These are phyloP conservation scores for Panaeolus cyanescens DNA, from an alignment of 768 basidiomycete species.

Conservation along the genomic window DNA sequence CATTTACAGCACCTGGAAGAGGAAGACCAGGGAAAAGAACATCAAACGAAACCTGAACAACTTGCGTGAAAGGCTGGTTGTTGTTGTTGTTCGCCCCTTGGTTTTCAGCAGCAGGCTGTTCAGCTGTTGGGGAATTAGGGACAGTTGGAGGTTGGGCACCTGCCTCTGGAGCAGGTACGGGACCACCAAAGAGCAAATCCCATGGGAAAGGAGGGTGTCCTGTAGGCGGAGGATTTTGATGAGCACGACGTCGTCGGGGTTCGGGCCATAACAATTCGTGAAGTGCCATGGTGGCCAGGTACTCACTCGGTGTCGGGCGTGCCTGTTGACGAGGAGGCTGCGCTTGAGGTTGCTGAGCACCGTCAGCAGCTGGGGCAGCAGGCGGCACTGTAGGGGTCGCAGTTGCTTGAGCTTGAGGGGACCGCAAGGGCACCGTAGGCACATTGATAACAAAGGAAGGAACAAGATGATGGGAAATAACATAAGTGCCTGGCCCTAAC, in stretches of 20 bases:
- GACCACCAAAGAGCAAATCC: constrained; percentile 16
- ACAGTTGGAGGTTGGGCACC: neutral
- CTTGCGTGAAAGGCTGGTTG: neutral
- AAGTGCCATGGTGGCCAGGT: neutral
- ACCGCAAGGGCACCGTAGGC: neutral
- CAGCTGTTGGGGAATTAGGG: neutral
- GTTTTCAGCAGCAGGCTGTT: neutral
- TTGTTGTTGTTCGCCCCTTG: neutral
- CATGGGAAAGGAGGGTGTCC: constrained; percentile 6
- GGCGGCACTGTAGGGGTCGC: neutral
- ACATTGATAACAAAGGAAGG: neutral
- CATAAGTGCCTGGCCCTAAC: neutral
- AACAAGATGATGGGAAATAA: neutral
- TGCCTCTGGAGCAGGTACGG: neutral
- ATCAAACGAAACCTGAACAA: constrained; percentile 1
- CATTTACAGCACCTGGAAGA: neutral
- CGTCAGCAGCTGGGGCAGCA: neutral
- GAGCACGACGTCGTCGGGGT: neutral
- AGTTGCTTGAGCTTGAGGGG: neutral
- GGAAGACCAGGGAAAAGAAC: constrained; percentile 4
- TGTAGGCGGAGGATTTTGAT: neutral
- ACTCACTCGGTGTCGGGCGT: neutral
- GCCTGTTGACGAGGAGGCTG: neutral
- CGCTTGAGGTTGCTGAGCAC: neutral
- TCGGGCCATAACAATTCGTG: neutral